Percentiles rank a stretch among this genome's conserved stretches.
Conservation (phyloP, 768 basidiomycete species). For the Pleurotus platypus region DNA sequence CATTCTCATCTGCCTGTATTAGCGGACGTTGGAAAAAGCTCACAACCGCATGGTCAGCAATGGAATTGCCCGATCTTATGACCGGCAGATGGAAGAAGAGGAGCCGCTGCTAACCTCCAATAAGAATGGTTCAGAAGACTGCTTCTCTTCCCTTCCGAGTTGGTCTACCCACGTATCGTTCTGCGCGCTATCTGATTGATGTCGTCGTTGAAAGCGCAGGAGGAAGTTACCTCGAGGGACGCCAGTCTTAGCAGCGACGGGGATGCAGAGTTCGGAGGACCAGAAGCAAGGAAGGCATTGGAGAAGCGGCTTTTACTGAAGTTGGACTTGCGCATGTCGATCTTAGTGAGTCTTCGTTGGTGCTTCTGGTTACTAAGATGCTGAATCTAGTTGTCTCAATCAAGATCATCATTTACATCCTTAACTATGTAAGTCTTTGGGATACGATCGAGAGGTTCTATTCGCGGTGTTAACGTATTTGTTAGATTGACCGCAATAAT, state of each 20-base stretch:
- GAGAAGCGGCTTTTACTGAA: constrained; percentile 41
- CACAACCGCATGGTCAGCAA: constrained; percentile 8
- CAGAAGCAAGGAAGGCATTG: constrained; percentile 14
- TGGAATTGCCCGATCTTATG: neutral
- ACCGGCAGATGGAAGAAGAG: constrained; percentile 1
- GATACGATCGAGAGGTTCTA: neutral
- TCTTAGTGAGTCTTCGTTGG: constrained; percentile 18
- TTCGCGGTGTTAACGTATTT: constrained; percentile 31
- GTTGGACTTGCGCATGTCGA: constrained; percentile 47
- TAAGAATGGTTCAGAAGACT: neutral
- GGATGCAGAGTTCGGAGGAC: constrained; percentile 11
- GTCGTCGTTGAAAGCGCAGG: constrained; percentile 20
- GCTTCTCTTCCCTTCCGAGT: constrained; percentile 2
- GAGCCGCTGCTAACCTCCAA: neutral
- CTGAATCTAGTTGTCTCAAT: constrained; percentile 7
- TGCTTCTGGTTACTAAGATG: neutral
- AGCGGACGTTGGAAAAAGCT: neutral
- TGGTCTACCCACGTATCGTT: constrained; percentile 8
- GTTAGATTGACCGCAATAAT: constrained; percentile 71
- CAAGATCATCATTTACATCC: constrained; percentile 39
- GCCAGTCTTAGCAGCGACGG: constrained; percentile 18
- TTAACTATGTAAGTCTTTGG: constrained; percentile 30
- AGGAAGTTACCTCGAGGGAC: constrained; percentile 9
- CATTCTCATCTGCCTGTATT: constrained; percentile 4
- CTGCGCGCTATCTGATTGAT: constrained; percentile 24